phyloP scores from a whole-genome alignment of 331 rosid species.

The Telfairia occidentalis region DNA sequence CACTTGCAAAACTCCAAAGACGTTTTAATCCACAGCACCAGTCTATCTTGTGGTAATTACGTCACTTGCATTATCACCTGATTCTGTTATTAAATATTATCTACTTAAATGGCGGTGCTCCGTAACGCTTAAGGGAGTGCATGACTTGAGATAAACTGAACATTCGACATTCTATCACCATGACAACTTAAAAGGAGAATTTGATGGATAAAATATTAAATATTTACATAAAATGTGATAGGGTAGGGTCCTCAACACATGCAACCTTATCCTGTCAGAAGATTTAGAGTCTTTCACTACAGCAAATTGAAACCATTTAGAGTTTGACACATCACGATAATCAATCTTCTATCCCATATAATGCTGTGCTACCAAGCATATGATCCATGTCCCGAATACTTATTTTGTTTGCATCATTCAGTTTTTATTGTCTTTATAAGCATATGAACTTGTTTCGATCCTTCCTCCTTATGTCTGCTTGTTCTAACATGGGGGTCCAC shows the following conservation, averaged over 20 bases:
- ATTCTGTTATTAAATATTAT: background rate
- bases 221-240: background rate
- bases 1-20: constrained; percentile 87
- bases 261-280: constrained; percentile 33
- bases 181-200: background rate
- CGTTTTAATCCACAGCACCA: constrained; percentile 63
- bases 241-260: background rate
- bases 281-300: constrained; percentile 1
- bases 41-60: constrained; percentile 70
- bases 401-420: constrained; percentile 13
- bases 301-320: constrained; percentile 15
- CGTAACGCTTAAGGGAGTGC: background rate
- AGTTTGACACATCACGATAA: constrained; percentile 22
- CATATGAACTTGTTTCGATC: constrained; percentile 12
- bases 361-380: constrained; percentile 18
- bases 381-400: constrained; percentile 16
- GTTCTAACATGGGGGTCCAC: background rate
- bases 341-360: constrained; percentile 12
- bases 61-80: constrained; percentile 7
- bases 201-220: constrained; percentile 6
- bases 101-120: background rate
- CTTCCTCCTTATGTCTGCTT: constrained; percentile 22
- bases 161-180: background rate
- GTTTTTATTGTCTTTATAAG: constrained; percentile 18
- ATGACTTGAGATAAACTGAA: background rate